phyloP scores from a whole-genome alignment of 2,329 filamentous ascomycete species.

The Aspergillus thermomutatus region DNA sequence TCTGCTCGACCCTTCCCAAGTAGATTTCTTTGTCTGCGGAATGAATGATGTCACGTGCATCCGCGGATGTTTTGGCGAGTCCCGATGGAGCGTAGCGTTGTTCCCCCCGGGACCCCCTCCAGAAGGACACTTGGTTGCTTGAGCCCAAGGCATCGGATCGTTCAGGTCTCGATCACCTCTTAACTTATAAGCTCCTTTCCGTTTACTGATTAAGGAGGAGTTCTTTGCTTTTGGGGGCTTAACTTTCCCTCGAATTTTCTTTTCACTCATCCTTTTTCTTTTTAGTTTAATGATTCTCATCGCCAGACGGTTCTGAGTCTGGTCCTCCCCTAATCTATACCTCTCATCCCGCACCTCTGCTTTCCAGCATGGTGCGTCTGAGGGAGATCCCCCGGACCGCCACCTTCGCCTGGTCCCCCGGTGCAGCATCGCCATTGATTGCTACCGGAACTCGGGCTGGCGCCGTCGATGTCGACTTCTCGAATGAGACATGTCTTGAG shows the following conservation, averaged over 20 bases:
- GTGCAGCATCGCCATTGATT: conserved; percentile 71
- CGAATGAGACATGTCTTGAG: conserved; percentile 93
- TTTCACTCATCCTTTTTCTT: conserved; percentile 8
- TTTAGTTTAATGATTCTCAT: conserved; percentile 17
- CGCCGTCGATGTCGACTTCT: conserved; percentile 95
- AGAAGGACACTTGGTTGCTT: conserved; percentile 42
- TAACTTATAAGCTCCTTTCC: conserved; percentile 23
- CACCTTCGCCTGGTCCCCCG: conserved; percentile 94
- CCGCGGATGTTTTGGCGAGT: conserved; percentile 33
- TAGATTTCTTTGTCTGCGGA: conserved; percentile 8
- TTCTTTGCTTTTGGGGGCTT: conserved; percentile 11
- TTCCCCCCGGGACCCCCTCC: conserved; percentile 29
- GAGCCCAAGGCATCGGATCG: conserved; percentile 3
- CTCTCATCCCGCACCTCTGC: conserved; percentile 15
- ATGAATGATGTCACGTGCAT: conserved; percentile 35
- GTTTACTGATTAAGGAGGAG: conserved; percentile 28
- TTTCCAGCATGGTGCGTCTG: conserved; percentile 78
- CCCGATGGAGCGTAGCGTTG: conserved; percentile 27
- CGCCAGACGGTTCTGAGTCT: conserved; percentile 11
- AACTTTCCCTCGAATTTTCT: conserved; percentile 6
- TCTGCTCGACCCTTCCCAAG: neutral
- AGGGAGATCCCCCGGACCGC: conserved; percentile 95
- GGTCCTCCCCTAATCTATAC: conserved; percentile 21
- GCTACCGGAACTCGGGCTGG: conserved; percentile 93
- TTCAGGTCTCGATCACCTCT: conserved; percentile 23